These are phyloP conservation scores for Ophidiomyces ophidiicola DNA, from an alignment of 2,329 filamentous ascomycete genomes.

Conservation along the genomic window DNA sequence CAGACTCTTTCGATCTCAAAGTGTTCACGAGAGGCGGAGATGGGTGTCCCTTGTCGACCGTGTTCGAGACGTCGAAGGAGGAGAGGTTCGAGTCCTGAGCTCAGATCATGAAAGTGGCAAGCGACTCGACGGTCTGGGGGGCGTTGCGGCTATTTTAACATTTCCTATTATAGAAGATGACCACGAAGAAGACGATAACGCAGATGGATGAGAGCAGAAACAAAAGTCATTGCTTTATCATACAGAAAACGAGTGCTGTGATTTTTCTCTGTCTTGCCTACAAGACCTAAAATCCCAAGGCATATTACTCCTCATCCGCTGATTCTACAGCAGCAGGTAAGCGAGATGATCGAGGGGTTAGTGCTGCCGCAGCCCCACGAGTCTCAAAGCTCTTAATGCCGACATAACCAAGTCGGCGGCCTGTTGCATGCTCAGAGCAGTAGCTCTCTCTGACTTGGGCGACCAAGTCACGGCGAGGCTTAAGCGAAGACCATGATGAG, in stretches of 20 bases:
- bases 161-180: conserved; percentile 77
- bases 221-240: not conserved
- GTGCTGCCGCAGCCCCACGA: no score
- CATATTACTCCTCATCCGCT: no score
- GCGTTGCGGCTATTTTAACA: conserved; percentile 79
- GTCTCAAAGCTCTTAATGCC: no score
- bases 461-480: no score
- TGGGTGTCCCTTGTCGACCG: conserved; percentile 81
- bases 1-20: conserved; percentile 69
- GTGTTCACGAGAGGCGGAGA: conserved; percentile 60
- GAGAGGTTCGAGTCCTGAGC: conserved; percentile 78
- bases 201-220: conserved; percentile 24
- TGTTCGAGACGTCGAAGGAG: conserved; percentile 68
- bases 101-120: conserved; percentile 89
- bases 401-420: no score
- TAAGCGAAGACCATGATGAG: no score
- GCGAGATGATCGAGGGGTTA: no score
- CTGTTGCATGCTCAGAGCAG: no score
- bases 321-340: no score
- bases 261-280: no score
- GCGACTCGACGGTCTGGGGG: conserved; percentile 68
- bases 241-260: not conserved
- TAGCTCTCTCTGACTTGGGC: no score
- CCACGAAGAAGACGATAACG: conserved; percentile 46
- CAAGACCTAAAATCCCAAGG: no score